phyloP scores from a whole-genome alignment of 2,329 filamentous ascomycete genomes.

The Elsinoe fawcettii region DNA sequence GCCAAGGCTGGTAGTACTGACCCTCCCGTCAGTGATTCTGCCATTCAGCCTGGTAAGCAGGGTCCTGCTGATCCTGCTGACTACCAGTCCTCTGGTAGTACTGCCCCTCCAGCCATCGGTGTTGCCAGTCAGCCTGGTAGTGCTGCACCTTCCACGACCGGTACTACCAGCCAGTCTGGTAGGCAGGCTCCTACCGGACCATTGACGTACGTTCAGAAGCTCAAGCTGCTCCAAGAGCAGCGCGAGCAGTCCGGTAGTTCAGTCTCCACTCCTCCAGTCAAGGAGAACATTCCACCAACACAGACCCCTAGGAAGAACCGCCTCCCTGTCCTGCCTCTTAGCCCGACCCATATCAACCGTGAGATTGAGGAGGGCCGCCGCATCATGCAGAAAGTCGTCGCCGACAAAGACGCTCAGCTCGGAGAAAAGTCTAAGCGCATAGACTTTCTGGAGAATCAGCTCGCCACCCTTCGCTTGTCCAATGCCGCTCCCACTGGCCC shows the following conservation, averaged over 20 bases:
- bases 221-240: background rate
- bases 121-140: no score
- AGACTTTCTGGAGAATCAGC: background rate
- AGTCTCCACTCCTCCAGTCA: background rate
- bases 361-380: constrained; percentile 10
- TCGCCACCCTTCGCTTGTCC: constrained; percentile 2
- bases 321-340: background rate
- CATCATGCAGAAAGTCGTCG: background rate
- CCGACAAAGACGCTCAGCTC: background rate
- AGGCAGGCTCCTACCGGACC: background rate
- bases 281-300: background rate
- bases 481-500: background rate
- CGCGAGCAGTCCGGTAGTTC: background rate
- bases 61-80: no score
- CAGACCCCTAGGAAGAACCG: background rate
- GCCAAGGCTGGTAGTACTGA: no score
- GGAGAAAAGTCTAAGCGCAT: background rate
- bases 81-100: no score
- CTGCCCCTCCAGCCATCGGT: no score
- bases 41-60: no score
- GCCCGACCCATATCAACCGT: background rate
- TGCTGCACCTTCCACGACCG: no score
- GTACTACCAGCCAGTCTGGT: background rate
- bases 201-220: background rate
- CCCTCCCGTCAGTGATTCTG: no score